Evolutionary conservation across 805 yeast species (phyloP), one percentile per base, ranked within the genome.

Genomic region (Kodamaea fukazawae): DNA sequence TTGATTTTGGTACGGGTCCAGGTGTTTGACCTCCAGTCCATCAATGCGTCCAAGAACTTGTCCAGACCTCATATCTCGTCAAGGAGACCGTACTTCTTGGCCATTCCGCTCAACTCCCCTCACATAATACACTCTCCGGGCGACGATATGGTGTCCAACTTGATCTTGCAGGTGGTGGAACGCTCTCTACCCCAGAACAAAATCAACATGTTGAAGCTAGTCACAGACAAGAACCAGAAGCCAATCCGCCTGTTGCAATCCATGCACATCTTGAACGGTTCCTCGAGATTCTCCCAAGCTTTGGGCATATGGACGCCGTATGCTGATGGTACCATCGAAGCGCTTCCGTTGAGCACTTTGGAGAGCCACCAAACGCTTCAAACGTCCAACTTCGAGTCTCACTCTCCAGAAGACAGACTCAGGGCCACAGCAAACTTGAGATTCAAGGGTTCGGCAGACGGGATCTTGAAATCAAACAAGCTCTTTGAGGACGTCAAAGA

Each of bases 251-350:
- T 81, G 1, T 55, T 83, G 28, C 76, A 76, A 29, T 65, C 83
- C 0, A 75, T 79, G 65, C 78, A 74, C 46, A 65, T 80, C 2
- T 51, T 81, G 10, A 71, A 76, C 41, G 89, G 90, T 3, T 72
- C 71, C 15, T 79, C 89, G 1, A 61, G 90, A 38, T 76, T 75
- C 48, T 70, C 82, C 1, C 64, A 74, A 20, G 71, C 89, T 7
- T 53, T 82, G 40, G 95, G 91, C 0, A 69, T 77, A 6, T 86
- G 95, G 95, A 55, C 76, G 0, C 75, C 82, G 0, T 86, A 84
- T 56, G 91, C 95, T 0, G 79, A 80, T 47, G 79, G 79, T 0
- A 62, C 68, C 1, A 76, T 79, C 5, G 95, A 86, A 57, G 67
- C 74, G 3, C 73, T 81, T 0, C 90, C 95, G 0, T 63, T 85